Base-by-base conservation (phyloP, 2,329 filamentous ascomycete species). In the Claviceps spartinae region DNA sequence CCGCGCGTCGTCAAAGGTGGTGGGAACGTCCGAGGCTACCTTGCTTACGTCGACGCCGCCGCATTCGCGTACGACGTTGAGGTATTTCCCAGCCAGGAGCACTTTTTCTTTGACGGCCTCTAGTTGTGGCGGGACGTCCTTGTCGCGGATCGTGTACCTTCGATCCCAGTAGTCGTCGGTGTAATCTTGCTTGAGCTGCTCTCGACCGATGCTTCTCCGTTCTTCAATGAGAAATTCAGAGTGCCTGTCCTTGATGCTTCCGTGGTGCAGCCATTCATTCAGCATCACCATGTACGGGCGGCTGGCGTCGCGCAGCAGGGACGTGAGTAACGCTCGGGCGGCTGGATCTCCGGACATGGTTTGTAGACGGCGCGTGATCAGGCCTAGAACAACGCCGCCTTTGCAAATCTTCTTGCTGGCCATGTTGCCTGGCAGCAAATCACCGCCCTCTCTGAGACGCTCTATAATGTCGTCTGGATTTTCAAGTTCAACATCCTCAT, bases 141-240 rank as follows among this genome's bases (percentile, higher is more conserved):
- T 82, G 55, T 95, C 88, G 54, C 93, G 84, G 56, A 98, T 85
- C 4, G 93, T 97, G 64, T 98, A 98, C 56, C 93, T 79, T 63
- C 95, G 88, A 66, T 98, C 93, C 93, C 93, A 98, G 67, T 98
- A 98, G 63, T 98, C 93, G 65, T 98, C 93, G 0, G 91, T 98
- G 62, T 97, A 98, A 66, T 98, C 93, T 63, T 95, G 85, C 63
- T 97, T 89, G 2, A 98, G 72, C 54, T 87, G 79, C 65, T 97
- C 93, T 42, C 93, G 81, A 54, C 85, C 85, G 60, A 98, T 96
- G 62, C 90, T 95, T 67, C 91, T 94, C 61, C 95, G 88, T 66
- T 97, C 93, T 63, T 94, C 94, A 63, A 98, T 83, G 50, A 98
- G 71, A 59, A 98, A 98, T 66, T 98, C 93, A 1, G 83, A 80